A percentile compares a stretch with the other conserved stretches of the same genome.
phyloP scores from a whole-genome alignment of 2,329 filamentous ascomycete species.

The Westerdykella ornata region DNA sequence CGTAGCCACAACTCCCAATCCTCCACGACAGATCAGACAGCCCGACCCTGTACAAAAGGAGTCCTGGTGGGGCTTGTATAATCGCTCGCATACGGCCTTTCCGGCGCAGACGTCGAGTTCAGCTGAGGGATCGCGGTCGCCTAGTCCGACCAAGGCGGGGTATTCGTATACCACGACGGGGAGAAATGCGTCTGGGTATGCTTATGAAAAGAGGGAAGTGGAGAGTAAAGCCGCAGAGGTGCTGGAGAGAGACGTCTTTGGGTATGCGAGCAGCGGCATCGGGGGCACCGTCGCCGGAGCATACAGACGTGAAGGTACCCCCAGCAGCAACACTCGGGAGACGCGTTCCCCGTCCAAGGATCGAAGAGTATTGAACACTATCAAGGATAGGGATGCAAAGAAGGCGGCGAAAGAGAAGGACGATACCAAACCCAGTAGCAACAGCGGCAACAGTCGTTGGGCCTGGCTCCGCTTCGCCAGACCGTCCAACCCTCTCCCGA shows the following conservation, averaged over 20 bases:
- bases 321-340: not conserved
- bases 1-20: too few species aligned
- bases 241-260: conserved; percentile 13
- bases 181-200: not conserved
- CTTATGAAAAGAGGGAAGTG: too few species aligned
- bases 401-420: conserved; percentile 7
- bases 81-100: conserved; percentile 5
- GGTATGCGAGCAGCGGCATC: conserved; percentile 13
- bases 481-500: conserved; percentile 12
- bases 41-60: conserved; percentile 13
- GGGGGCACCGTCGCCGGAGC: conserved; percentile 6
- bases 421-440: conserved; percentile 2
- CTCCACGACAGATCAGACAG: too few species aligned
- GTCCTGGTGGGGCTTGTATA: conserved; percentile 11
- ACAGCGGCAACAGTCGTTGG: conserved; percentile 16
- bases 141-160: conserved; percentile 16
- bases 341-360: too few species aligned
- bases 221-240: too few species aligned
- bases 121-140: conserved; percentile 9
- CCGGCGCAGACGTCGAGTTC: too few species aligned
- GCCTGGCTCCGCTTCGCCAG: conserved; percentile 20
- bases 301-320: not conserved
- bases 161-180: not conserved
- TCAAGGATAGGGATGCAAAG: not conserved
- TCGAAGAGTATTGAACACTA: too few species aligned